Evolutionary conservation across 768 basidiomycete species (phyloP).

Genomic region (Steccherinum ochraceum): DNA sequence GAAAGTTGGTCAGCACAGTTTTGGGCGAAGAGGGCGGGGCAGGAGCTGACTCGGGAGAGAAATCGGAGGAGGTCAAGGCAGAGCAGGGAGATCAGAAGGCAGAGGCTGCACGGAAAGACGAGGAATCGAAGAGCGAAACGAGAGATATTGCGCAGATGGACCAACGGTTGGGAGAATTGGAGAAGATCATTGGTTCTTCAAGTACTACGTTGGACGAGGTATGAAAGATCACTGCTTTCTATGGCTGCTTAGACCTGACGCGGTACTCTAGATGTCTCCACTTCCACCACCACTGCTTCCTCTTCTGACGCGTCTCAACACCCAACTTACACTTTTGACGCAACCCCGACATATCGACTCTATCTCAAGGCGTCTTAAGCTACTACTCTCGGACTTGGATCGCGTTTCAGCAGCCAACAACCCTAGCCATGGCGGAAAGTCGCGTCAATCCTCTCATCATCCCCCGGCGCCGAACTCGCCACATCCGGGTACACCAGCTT

Average conservation of each 20-base stretch:
- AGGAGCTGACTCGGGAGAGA: constrained; percentile 5
- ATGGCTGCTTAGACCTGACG: too few species aligned
- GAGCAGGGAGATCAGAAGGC: constrained; percentile 7
- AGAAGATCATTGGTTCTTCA: constrained; percentile 78
- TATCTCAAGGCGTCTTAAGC: constrained; percentile 87
- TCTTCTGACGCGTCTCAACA: constrained; percentile 73
- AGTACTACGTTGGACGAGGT: constrained; percentile 80
- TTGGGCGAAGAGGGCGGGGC: constrained; percentile 32
- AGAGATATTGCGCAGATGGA: constrained; percentile 70
- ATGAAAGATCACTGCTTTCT: too few species aligned
- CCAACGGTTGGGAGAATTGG: constrained; percentile 75
- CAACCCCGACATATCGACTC: constrained; percentile 96
- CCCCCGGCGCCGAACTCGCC: constrained; percentile 3
- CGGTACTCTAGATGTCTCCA: constrained; percentile 50
- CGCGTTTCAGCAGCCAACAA: constrained; percentile 47
- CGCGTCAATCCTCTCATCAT: constrained; percentile 29
- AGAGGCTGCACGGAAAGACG: constrained; percentile 4
- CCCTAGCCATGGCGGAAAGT: constrained; percentile 39
- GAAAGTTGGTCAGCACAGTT: constrained; percentile 54
- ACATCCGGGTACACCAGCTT: constrained; percentile 9
- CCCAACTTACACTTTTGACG: constrained; percentile 81
- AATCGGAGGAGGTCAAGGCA: constrained; percentile 9
- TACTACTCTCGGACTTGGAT: constrained; percentile 89
- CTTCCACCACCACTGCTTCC: constrained; percentile 80
- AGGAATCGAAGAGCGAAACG: constrained; percentile 13